These are phyloP conservation scores for Azolla pinnata DNA, from an alignment of 75 land plant species.

Conservation along the genomic window DNA sequence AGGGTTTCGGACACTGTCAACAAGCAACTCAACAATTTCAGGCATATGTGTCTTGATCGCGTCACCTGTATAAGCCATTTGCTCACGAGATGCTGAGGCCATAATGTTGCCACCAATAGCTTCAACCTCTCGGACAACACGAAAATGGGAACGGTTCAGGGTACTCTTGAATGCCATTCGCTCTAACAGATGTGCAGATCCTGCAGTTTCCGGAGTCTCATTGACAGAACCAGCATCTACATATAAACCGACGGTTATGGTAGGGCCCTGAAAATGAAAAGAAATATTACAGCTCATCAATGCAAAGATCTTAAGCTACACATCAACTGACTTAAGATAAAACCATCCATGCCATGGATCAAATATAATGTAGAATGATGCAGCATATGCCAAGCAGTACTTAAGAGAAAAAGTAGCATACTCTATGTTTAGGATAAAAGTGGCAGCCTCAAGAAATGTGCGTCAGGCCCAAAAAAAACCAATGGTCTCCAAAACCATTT, in stretches of 20 bases:
- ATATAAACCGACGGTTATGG: conserved; percentile 71
- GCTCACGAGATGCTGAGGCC: conserved; percentile 84
- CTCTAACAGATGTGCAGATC: conserved; percentile 74
- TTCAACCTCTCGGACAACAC: conserved; percentile 86
- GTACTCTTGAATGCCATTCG: conserved; percentile 93
- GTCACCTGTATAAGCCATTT: conserved; percentile 83
- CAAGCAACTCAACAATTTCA: conserved; percentile 83
- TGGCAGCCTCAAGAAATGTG: no score
- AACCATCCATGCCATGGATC: no score
- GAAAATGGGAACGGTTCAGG: conserved; percentile 63
- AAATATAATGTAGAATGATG: no score
- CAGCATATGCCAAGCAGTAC: no score
- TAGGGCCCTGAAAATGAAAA: conserved; percentile 39
- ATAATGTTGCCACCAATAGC: conserved; percentile 82
- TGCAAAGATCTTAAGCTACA: no score
- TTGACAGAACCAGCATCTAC: conserved; percentile 76
- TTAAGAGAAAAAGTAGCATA: no score
- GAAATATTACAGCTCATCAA: neutral
- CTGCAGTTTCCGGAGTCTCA: conserved; percentile 55
- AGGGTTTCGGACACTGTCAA: conserved; percentile 81
- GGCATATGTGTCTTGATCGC: conserved; percentile 77
- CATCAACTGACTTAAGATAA: no score
- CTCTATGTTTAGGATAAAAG: no score
- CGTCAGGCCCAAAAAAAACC: no score
- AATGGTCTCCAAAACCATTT: no score